Percentiles rank a stretch among this genome's conserved stretches.
Conservation (phyloP, 495 filamentous ascomycete species). For the Podospora fimiseda region DNA sequence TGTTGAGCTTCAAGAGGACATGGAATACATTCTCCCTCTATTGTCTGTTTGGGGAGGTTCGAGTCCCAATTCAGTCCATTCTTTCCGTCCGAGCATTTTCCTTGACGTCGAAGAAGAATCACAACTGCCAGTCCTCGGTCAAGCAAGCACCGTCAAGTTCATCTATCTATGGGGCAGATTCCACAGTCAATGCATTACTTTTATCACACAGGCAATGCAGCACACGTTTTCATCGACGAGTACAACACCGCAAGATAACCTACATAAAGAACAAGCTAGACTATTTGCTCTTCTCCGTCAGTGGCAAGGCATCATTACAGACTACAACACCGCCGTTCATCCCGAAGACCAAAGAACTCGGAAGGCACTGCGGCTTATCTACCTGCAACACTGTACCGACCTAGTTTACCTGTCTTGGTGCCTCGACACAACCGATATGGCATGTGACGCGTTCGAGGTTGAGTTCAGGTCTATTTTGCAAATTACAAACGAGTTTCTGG, state of each 20-base stretch:
- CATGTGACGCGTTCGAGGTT: not conserved
- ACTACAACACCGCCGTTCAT: not conserved
- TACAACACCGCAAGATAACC: not conserved
- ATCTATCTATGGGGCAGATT: conserved; percentile 1
- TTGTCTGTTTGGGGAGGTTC: not conserved
- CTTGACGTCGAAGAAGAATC: not conserved
- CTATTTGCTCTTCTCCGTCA: not conserved
- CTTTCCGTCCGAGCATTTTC: not conserved
- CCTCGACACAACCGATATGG: not conserved
- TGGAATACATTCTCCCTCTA: conserved; percentile 6
- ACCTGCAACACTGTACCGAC: not conserved
- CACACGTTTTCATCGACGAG: not conserved
- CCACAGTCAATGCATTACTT: not conserved
- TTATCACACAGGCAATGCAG: conserved; percentile 4
- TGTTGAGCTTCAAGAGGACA: not conserved
- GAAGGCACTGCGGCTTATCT: not conserved
- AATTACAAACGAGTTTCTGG: not conserved
- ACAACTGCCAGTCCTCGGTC: not conserved
- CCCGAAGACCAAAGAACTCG: not conserved
- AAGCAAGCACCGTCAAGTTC: not conserved
- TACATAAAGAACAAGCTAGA: not conserved
- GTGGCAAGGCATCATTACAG: not conserved
- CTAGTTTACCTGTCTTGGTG: not conserved
- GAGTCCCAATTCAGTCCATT: not conserved
- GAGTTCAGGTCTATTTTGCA: not conserved